Percentiles rank a stretch among this genome's conserved stretches.
phyloP scores from a whole-genome alignment of 441 rosid genomes.

The Metrosideros polymorpha region DNA sequence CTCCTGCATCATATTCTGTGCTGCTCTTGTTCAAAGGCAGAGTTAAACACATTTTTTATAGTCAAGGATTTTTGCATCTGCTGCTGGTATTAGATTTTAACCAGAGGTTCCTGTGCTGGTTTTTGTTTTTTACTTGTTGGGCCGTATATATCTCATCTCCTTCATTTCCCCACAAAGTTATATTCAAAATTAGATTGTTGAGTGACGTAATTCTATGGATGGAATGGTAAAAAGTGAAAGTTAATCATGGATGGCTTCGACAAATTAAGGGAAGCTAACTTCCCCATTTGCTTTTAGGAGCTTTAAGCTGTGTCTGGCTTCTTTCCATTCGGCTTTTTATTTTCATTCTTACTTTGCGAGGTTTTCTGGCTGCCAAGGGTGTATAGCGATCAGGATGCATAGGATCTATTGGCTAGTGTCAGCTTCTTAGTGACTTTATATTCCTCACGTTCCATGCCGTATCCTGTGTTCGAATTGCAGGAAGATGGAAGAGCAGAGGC shows the following conservation, averaged over 20 bases:
- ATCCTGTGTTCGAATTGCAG: conserved; percentile 23
- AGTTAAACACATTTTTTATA: neutral
- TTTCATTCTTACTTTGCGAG: neutral
- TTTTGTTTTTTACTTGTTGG: neutral
- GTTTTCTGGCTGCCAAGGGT: neutral
- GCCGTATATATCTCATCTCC: neutral
- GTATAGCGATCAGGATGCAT: neutral
- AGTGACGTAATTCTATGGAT: neutral
- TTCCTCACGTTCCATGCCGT: neutral
- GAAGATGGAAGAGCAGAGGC: conserved; percentile 89
- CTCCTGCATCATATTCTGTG: neutral
- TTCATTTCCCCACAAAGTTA: neutral
- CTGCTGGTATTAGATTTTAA: no score
- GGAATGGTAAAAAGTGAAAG: neutral
- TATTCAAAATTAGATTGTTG: neutral
- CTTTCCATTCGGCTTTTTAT: neutral
- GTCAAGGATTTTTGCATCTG: no score
- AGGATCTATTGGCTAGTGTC: neutral
- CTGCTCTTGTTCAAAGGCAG: neutral
- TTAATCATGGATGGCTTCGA: neutral
- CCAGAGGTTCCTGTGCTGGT: neutral
- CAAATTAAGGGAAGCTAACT: neutral
- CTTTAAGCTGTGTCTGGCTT: neutral
- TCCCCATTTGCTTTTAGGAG: neutral
- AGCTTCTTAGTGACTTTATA: neutral